Percentiles rank a stretch among this genome's conserved stretches.
Evolutionary conservation across 1,284 basidiomycete species (phyloP).

Genomic region (Cerioporus squamosus): DNA sequence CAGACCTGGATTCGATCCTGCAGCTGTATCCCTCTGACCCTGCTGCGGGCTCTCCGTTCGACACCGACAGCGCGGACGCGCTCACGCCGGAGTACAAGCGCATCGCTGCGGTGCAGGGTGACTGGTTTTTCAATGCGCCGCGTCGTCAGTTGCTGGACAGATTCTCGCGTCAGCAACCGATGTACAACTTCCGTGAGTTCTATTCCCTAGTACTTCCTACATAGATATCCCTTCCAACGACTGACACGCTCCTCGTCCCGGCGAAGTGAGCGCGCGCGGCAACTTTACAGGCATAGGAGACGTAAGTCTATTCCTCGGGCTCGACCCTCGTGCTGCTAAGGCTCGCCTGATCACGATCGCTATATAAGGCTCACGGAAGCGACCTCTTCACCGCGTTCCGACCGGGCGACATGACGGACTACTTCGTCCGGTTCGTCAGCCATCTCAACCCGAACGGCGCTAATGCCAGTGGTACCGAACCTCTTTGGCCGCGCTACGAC

Average conservation of each 20-base stretch:
- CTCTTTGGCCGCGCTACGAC: conserved; percentile 54
- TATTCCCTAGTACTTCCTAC: too few species aligned
- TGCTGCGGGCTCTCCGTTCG: conserved; percentile 53
- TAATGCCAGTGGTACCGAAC: conserved; percentile 24
- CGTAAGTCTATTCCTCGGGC: neutral
- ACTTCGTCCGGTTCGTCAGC: conserved; percentile 23
- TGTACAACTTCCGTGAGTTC: conserved; percentile 54
- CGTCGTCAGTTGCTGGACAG: conserved; percentile 36
- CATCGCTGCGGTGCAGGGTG: conserved; percentile 51
- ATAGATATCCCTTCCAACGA: too few species aligned
- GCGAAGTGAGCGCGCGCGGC: conserved; percentile 51
- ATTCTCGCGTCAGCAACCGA: conserved; percentile 44
- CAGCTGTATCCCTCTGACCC: conserved; percentile 47
- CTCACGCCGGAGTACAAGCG: conserved; percentile 56
- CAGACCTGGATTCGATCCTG: conserved; percentile 38
- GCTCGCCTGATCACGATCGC: too few species aligned
- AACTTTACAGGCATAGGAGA: conserved; percentile 46
- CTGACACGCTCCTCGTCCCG: too few species aligned
- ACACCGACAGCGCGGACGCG: conserved; percentile 46
- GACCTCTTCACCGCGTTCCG: conserved; percentile 20
- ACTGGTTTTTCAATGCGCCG: conserved; percentile 52
- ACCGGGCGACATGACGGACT: conserved; percentile 21
- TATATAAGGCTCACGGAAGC: conserved; percentile 11
- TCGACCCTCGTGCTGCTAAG: too few species aligned
- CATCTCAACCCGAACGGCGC: conserved; percentile 39